Percentiles rank a stretch among this genome's conserved stretches.
Conservation (phyloP, 2,329 filamentous ascomycete genomes). For the Didymella glomerata region DNA sequence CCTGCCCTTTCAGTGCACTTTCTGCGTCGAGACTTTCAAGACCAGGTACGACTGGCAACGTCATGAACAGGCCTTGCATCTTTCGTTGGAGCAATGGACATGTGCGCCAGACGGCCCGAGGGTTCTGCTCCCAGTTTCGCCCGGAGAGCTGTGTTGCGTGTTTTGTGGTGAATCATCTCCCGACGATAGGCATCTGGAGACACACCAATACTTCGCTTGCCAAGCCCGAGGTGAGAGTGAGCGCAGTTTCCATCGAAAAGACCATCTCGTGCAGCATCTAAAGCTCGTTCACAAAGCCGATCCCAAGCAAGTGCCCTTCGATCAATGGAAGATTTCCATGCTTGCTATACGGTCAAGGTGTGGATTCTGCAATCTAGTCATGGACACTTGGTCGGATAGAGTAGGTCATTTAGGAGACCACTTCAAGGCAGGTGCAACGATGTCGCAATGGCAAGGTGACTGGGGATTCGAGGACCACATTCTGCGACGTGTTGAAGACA, state of each 20-base stretch:
- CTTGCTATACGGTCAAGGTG: constrained; percentile 32
- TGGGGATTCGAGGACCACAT: constrained; percentile 34
- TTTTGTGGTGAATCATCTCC: constrained; percentile 2
- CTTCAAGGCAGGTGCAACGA: constrained; percentile 33
- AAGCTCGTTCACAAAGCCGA: constrained; percentile 32
- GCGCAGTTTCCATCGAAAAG: constrained; percentile 38
- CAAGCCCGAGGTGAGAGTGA: constrained; percentile 26
- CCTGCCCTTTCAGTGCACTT: constrained; percentile 38
- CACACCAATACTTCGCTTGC: constrained; percentile 32
- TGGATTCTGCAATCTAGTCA: constrained; percentile 32
- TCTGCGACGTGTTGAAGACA: constrained; percentile 22
- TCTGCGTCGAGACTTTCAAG: constrained; percentile 43
- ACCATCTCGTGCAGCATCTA: constrained; percentile 38
- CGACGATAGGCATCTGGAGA: constrained; percentile 7
- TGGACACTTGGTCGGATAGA: constrained; percentile 34
- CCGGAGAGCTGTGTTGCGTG: not conserved
- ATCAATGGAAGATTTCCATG: constrained; percentile 33
- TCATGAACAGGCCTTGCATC: constrained; percentile 41
- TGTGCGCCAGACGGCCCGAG: not conserved
- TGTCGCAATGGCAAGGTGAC: constrained; percentile 38
- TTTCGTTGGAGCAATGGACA: constrained; percentile 40
- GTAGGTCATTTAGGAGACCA: constrained; percentile 35
- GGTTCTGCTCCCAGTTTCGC: no score
- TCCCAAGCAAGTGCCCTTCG: constrained; percentile 43
- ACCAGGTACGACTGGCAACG: constrained; percentile 42